These are phyloP conservation scores for Nigrospora osmanthi DNA, from an alignment of 2,329 filamentous ascomycete genomes.

Conservation along the genomic window DNA sequence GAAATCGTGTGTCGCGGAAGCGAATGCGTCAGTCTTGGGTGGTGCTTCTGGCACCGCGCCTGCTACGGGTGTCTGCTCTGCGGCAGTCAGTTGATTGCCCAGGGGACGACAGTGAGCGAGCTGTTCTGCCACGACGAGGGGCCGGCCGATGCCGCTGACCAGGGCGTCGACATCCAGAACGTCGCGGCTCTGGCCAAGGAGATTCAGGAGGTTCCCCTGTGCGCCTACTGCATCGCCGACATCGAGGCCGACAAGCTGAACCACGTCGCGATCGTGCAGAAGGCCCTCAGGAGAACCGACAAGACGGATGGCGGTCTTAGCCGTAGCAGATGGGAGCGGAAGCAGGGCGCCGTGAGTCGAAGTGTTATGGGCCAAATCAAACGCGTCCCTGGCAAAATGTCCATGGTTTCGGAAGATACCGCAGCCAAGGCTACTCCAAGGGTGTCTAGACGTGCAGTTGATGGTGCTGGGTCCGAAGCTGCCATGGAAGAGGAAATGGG, in stretches of 20 bases:
- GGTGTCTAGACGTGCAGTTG: conserved; percentile 3
- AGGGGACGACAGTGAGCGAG: conserved; percentile 24
- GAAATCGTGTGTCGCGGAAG: conserved; percentile 44
- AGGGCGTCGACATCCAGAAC: background rate
- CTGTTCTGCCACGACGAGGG: conserved; percentile 19
- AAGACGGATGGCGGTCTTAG: conserved; percentile 38
- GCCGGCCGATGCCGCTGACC: conserved; percentile 2
- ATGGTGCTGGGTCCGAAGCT: conserved; percentile 4
- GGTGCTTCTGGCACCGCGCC: conserved; percentile 51
- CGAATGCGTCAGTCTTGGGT: conserved; percentile 50
- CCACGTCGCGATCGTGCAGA: conserved; percentile 25
- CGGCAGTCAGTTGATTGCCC: conserved; percentile 30
- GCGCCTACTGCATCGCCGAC: conserved; percentile 35
- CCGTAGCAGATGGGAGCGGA: conserved; percentile 32
- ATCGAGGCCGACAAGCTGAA: conserved; percentile 26
- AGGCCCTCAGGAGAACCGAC: conserved; percentile 34
- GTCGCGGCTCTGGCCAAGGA: conserved; percentile 23
- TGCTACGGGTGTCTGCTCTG: conserved; percentile 51
- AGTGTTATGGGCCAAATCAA: conserved; percentile 7
- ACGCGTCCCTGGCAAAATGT: conserved; percentile 6
- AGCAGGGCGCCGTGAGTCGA: conserved; percentile 10
- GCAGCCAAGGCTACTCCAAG: background rate
- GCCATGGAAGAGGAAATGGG: conserved; percentile 5
- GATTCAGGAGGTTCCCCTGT: conserved; percentile 39
- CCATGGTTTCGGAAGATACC: background rate